Conservation (phyloP, 306 rosid species). For the Casuarina equisetifolia region DNA sequence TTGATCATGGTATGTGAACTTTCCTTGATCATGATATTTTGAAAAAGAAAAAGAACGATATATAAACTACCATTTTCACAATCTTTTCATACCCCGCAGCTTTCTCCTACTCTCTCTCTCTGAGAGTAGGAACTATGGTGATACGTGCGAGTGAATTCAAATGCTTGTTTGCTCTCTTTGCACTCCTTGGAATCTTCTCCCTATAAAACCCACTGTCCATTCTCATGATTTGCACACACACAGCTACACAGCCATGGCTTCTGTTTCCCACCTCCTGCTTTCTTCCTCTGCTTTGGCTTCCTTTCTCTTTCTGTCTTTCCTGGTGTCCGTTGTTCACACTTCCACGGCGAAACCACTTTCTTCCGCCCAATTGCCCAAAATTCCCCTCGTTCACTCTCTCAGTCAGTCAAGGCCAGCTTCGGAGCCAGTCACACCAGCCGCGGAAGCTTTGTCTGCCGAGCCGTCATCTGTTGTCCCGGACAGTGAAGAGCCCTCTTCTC, state of each 20-base stretch:
- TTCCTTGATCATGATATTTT: no score
- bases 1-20: no score
- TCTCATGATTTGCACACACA: background rate
- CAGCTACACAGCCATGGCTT: background rate
- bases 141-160: background rate
- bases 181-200: background rate
- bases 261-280: background rate
- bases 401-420: background rate
- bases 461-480: no score
- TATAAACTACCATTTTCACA: background rate
- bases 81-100: background rate
- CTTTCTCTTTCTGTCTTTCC: background rate
- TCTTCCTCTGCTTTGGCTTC: slow-evolving; percentile 1
- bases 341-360: background rate
- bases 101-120: background rate
- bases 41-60: no score
- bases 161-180: background rate
- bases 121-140: background rate
- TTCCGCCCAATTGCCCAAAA: background rate
- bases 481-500: no score
- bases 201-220: background rate
- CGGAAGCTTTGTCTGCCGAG: no score
- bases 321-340: background rate
- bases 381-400: background rate
- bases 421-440: background rate